Evolutionary conservation across 148 eudicot genomes (phyloP), one percentile per base, ranked within the genome.

Genomic region (Silene conica): DNA sequence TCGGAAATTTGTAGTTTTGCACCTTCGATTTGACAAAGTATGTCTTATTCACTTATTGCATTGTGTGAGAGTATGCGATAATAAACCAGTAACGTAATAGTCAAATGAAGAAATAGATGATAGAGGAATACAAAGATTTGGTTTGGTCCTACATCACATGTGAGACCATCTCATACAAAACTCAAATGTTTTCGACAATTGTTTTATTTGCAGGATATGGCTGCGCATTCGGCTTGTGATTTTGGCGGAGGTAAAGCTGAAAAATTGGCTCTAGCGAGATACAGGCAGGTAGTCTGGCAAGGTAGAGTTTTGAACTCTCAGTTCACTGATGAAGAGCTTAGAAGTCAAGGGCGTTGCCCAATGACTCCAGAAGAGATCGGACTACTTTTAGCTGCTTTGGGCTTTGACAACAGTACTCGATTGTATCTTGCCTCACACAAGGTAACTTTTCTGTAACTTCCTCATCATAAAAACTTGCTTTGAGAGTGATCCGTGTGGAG

Each of bases 211-310:
- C 82, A 95, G 99, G 99, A 95, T 81, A 95, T 95, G 99, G 99
- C 99, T 76, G 97, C 99, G 41, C 99, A 95, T 85, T 95, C 99
- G 70, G 99, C 99, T 67, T 95, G 99, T 62, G 96, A 95, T 76
- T 95, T 95, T 82, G 99, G 97, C 70, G 97, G 99, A 0, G 97
- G 99, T 58, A 92, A 88, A 84, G 92, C 96, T 73, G 99, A 95
- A 79, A 92, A 90, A 64, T 58, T 90, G 74, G 96, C 99, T 71
- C 82, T 95, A 66, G 97, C 99, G 57, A 92, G 86, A 74, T 95
- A 90, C 71, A 86, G 99, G 61, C 96, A 95, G 82, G 86, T 58
- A 69, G 82, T 95, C 43, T 95, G 99, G 99, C 96, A 90, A 77
- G 99, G 99, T 80, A 83, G 99, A 73, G 97, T 95, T 57, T 70